Base-by-base conservation (phyloP, 2,329 filamentous ascomycete species). In the Cucurbitaria berberidis region DNA sequence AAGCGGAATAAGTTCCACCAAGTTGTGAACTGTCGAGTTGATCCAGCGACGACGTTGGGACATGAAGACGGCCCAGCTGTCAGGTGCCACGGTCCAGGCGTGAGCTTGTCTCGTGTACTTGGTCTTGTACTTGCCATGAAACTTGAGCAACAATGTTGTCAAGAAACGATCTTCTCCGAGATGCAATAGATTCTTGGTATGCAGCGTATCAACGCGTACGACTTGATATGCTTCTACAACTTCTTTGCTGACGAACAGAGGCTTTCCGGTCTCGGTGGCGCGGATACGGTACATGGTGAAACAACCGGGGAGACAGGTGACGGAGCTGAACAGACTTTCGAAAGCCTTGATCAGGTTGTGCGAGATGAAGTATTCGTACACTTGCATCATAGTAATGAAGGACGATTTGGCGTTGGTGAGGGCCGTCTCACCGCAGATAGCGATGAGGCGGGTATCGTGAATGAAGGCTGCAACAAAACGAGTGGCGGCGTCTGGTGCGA, bases 21-120 rank as follows among this genome's bases (percentile, higher is more conserved):
- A 82, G 76, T 99, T 99, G 83, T 99, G 95, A 45, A 99, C 91
- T 0, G 95, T 99, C 51, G 93, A 97, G 82, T 99, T 99, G 78
- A 99, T 99, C 95, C 95, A 99, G 74, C 95, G 90, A 81, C 95
- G 93, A 82, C 95, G 91, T 79, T 99, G 95, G 22, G 95, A 99
- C 75, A 98, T 82, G 84, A 99, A 98, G 54, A 99, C 91, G 36
- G 82, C 79, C 90, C 92, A 98, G 59, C 89, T 91, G 75, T 99
- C 95, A 6, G 95, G 95, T 7, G 95, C 95, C 67, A 98, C 93
- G 11, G 95, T 99, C 91, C 91, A 98, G 22, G 95, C 95, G 69
- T 97, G 90, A 5, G 95, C 93, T 52, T 84, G 83, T 81, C 90
- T 91, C 71, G 96, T 92, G 75, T 96, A 99, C 83, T 98, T 99